These are phyloP conservation scores for Sergeia podlipaevii DNA, from an alignment of 208 protist genomes.

Conservation along the genomic window DNA sequence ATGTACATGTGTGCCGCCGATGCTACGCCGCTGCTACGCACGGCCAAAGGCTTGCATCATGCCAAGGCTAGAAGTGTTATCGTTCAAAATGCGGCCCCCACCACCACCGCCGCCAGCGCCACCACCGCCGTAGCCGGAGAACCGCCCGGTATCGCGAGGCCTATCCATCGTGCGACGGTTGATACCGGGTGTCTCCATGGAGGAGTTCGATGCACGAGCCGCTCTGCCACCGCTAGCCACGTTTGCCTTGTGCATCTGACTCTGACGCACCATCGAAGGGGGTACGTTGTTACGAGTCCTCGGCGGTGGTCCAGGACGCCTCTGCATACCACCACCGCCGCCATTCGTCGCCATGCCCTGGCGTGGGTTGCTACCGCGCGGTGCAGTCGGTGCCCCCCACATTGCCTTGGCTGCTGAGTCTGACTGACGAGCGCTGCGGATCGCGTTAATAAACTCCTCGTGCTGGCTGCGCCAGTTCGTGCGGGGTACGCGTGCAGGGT, in stretches of 20 bases:
- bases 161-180: not conserved
- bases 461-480: constrained; percentile 88
- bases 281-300: constrained; percentile 27
- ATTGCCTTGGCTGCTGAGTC: constrained; percentile 31
- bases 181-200: constrained; percentile 10
- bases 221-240: constrained; percentile 39
- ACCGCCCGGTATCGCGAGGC: constrained; percentile 10
- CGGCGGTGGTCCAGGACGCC: not conserved
- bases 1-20: not conserved
- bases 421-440: constrained; percentile 45
- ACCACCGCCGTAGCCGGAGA: constrained; percentile 17
- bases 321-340: not conserved
- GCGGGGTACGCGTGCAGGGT: constrained; percentile 19
- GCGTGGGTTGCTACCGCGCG: not conserved
- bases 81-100: constrained; percentile 57
- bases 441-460: constrained; percentile 82
- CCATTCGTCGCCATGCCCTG: not conserved
- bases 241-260: constrained; percentile 38
- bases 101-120: constrained; percentile 30
- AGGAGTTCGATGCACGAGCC: constrained; percentile 12
- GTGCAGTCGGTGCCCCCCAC: constrained; percentile 31
- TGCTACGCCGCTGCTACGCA: constrained; percentile 40
- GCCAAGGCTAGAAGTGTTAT: constrained; percentile 82
- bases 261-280: constrained; percentile 58
- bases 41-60: constrained; percentile 83